phyloP scores from a whole-genome alignment of 2,329 filamentous ascomycete genomes.

The Hymenoscyphus occultus region DNA sequence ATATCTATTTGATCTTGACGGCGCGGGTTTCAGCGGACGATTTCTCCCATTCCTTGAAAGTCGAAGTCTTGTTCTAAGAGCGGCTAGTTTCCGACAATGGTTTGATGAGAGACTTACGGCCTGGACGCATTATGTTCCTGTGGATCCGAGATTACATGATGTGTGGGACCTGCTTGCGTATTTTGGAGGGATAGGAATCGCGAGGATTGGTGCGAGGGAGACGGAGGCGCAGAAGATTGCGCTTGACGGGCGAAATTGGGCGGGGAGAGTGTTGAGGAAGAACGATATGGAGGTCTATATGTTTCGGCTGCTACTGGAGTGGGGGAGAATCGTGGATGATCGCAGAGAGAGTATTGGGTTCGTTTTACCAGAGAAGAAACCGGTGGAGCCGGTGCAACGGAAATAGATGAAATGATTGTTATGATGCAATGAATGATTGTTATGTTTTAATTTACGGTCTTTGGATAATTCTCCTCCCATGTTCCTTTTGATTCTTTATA shows the following conservation, averaged over 20 bases:
- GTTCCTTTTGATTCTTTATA: too few species aligned
- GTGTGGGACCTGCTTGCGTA: constrained; percentile 31
- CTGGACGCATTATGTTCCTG: constrained; percentile 63
- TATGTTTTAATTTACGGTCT: too few species aligned
- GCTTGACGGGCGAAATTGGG: constrained; percentile 52
- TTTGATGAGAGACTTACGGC: constrained; percentile 58
- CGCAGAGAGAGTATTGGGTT: constrained; percentile 40
- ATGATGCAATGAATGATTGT: background rate
- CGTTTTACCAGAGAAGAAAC: background rate
- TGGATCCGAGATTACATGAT: constrained; percentile 45
- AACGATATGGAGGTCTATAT: constrained; percentile 60
- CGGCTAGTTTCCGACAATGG: constrained; percentile 62
- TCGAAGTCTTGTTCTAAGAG: constrained; percentile 54
- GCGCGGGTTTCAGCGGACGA: constrained; percentile 49
- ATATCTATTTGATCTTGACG: constrained; percentile 59
- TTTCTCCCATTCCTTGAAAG: constrained; percentile 51
- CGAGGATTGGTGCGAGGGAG: constrained; percentile 10
- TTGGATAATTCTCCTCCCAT: too few species aligned
- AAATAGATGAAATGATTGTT: background rate
- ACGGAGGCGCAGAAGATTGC: constrained; percentile 50
- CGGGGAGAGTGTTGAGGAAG: constrained; percentile 49
- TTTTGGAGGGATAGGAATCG: constrained; percentile 26
- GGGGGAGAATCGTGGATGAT: constrained; percentile 43
- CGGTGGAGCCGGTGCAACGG: background rate
- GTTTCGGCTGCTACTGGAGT: constrained; percentile 51